Base-by-base conservation (phyloP, 2,329 filamentous ascomycete genomes). In the Macroventuria anomochaeta region DNA sequence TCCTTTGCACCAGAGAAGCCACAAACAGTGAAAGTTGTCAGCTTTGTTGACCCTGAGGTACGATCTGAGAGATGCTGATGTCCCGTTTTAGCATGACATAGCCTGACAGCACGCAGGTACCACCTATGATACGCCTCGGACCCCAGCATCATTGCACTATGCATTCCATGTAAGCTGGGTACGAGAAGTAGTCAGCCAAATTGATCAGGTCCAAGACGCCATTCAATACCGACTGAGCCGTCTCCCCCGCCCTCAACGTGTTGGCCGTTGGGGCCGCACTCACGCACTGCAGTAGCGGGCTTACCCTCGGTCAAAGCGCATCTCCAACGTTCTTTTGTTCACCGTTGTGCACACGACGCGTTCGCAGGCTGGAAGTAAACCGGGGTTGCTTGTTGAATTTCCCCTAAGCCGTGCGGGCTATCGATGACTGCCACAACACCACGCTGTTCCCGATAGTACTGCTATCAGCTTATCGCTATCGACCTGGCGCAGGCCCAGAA, bases 121-220 rank as follows among this genome's bases (percentile, higher is more conserved):
- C 34, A 48, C 61, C 36, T 63, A 56, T 42, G 53, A 53, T 43
- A 50, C 41, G 48, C 46, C 50, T 31, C 48, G 48, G 52, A 52
- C 28, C 29, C 29, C 33, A 39, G 36, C 31, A 47, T 55, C 40
- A 57, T 28, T 48, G 44, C 55, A 51, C 48, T 39, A 48, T 53
- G 46, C 28, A 44, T 38, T 31, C 46, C 15, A n/a, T 52, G 55
- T 53, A 50, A 60, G 55, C 58, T 62, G 53, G 18, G 49, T 46
- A 48, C 31, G 21, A 42, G 51, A 32, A 37, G 32, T 32, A 46
- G 26, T 33, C 21, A 23, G 13, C 51, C 43, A 37, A 26, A 46
- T 26, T 12, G 52, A 37, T 41, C 15, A 33, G 7, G 7, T 15
- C 42, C 32, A 38, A 34, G 25, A 29, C 41, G 42, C 47, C 25